Evolutionary conservation across 306 rosid genomes (phyloP).

Genomic region (Fragaria iinumae): DNA sequence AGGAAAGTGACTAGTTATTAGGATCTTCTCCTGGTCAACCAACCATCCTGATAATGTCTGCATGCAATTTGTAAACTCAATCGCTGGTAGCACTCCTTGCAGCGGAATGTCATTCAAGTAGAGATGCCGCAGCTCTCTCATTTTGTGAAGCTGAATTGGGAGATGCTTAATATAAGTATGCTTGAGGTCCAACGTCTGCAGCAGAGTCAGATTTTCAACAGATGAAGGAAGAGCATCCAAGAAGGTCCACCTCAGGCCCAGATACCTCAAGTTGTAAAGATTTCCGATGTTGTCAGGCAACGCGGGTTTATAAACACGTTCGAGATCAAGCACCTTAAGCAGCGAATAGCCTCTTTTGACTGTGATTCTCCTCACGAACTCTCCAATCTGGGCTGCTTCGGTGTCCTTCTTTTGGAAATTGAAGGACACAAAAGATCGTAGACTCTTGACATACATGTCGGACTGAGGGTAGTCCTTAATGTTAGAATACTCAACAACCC

Average conservation of each 20-base stretch:
- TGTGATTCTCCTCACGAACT: background rate
- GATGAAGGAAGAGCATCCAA: slow-evolving; percentile 15
- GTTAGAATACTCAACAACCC: slow-evolving; percentile 7
- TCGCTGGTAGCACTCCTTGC: background rate
- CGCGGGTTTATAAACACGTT: slow-evolving; percentile 22
- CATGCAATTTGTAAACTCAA: background rate
- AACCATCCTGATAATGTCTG: slow-evolving; percentile 14
- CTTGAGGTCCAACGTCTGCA: slow-evolving; percentile 24
- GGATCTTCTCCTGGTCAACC: background rate
- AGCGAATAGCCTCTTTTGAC: slow-evolving; percentile 15
- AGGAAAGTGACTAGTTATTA: background rate
- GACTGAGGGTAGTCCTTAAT: background rate
- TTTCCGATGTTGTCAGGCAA: slow-evolving; percentile 12
- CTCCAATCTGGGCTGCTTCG: slow-evolving; percentile 9
- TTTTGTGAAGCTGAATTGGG: slow-evolving; percentile 11
- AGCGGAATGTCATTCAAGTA: slow-evolving; percentile 11
- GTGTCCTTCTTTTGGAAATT: slow-evolving; percentile 8
- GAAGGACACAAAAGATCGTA: slow-evolving; percentile 13
- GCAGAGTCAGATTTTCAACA: background rate
- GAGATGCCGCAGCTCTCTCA: slow-evolving; percentile 16
- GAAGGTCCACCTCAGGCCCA: slow-evolving; percentile 28
- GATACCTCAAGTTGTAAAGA: slow-evolving; percentile 11
- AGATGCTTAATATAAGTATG: slow-evolving; percentile 12
- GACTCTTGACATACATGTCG: background rate
- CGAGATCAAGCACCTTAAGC: slow-evolving; percentile 30